Evolutionary conservation across 371 early-diverging fungal species (phyloP), one percentile per base, ranked within the genome.

Genomic region (Coemansia sp.): DNA sequence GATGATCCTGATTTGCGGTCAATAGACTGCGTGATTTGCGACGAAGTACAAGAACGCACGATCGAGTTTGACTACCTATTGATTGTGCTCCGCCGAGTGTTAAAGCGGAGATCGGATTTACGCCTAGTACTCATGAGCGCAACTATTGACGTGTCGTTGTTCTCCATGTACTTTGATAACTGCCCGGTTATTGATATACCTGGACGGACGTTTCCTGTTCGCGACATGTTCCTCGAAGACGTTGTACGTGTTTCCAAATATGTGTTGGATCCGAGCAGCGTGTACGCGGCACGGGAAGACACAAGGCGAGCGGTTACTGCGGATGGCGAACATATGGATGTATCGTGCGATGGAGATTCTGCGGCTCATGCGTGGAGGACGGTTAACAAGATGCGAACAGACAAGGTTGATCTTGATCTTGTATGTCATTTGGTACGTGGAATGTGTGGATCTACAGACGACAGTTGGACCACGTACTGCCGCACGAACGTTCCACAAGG

Each of bases 111-210:
- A 3, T 79, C 82, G 0, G 88, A 90, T 61, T 64, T 92, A 4
- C 80, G 82, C 47, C 47, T 92, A 5, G 83, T 95, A 29, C 67
- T 94, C 45, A 93, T 94, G 93, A 91, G 92, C 72, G 95, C 95
- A 0, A 93, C 93, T 0, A 82, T 92, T 0, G 88, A 94, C 48
- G 82, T 88, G 1, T 65, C 81, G 14, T 70, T 84, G 10, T 90
- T 95, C 55, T 80, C 85, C 1, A 58, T 66, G 5, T 93, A 92
- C 74, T 95, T 93, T 76, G 82, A 78, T 21, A 71, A 50, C 47
- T 82, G 89, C 31, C 87, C 90, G 58, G 84, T 88, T 1, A 67
- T 95, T 0, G 76, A 84, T 29, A 89, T 95, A 8, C 90, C 92
- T 10, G 94, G 95, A 21, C 81, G 89, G 61, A 90, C 89, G 0